phyloP scores from a whole-genome alignment of 2,329 filamentous ascomycete species.

The Verticillium alfalfae region DNA sequence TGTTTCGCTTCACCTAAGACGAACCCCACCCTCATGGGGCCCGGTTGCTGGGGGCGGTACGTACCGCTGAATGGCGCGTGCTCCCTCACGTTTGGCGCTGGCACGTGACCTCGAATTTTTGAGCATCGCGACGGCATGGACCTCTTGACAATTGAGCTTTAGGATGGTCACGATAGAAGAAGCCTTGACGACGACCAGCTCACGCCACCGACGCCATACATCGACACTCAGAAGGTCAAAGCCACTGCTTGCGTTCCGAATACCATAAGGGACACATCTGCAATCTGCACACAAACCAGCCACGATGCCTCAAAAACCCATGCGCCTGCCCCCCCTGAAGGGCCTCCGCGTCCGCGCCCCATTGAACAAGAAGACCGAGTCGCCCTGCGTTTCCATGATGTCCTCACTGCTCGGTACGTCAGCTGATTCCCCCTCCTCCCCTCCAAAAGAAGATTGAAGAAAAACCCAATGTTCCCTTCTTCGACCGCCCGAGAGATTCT shows the following conservation, averaged over 20 bases:
- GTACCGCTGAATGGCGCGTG: neutral
- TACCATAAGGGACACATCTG: too few species aligned
- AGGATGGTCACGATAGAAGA: neutral
- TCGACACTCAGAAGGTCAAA: neutral
- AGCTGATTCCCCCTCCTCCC: neutral
- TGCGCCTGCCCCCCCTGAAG: slow-evolving; percentile 53
- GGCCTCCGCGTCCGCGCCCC: slow-evolving; percentile 45
- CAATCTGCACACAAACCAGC: neutral
- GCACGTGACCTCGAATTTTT: slow-evolving; percentile 9
- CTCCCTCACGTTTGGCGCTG: neutral
- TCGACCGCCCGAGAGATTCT: too few species aligned
- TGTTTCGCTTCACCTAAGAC: neutral
- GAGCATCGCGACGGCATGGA: neutral
- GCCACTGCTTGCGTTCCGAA: neutral
- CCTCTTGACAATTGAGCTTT: neutral
- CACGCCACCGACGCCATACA: neutral
- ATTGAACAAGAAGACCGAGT: slow-evolving; percentile 41
- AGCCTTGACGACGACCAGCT: neutral
- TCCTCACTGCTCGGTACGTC: slow-evolving; percentile 50
- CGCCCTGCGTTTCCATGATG: slow-evolving; percentile 53
- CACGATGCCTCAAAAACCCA: slow-evolving; percentile 45
- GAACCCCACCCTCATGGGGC: neutral
- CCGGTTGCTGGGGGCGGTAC: neutral
- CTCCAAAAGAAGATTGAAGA: too few species aligned
- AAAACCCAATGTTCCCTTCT: too few species aligned